Evolutionary conservation across 768 basidiomycete species (phyloP).

Genomic region (Plicaturopsis crispa): DNA sequence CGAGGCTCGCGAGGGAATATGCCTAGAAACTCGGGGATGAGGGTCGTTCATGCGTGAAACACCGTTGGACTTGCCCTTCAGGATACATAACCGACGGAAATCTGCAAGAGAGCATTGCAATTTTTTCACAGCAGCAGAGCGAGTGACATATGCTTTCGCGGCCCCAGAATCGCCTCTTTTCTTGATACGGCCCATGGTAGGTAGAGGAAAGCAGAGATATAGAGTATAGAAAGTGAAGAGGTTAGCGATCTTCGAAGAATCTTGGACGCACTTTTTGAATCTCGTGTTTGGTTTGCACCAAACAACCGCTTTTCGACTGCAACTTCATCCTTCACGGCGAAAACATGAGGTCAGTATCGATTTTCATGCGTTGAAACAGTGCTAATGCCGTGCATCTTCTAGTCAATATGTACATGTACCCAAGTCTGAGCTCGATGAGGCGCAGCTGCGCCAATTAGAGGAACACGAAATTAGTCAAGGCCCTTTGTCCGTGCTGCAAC

Average conservation of each 20-base stretch:
- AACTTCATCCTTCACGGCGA: constrained; percentile 8
- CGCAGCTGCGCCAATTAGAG: constrained; percentile 90
- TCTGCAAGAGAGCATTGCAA: constrained; percentile 95
- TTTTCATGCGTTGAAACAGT: no score
- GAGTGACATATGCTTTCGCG: constrained; percentile 86
- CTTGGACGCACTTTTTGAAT: not conserved
- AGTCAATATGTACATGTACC: constrained; percentile 97
- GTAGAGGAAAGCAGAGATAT: constrained; percentile 1
- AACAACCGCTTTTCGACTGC: constrained; percentile 11
- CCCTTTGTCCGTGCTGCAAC: constrained; percentile 93
- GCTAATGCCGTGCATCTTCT: constrained; percentile 3
- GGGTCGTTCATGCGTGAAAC: constrained; percentile 3
- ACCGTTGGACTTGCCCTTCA: constrained; percentile 66
- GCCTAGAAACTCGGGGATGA: constrained; percentile 38
- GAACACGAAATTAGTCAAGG: constrained; percentile 99
- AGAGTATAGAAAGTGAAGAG: constrained; percentile 3
- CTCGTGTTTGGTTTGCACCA: not conserved
- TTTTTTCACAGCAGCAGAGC: constrained; percentile 88
- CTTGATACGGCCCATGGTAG: constrained; percentile 65
- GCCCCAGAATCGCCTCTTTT: constrained; percentile 88
- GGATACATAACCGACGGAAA: constrained; percentile 92
- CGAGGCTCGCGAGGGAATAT: constrained; percentile 97
- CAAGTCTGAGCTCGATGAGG: constrained; percentile 96
- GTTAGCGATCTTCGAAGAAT: constrained; percentile 1
- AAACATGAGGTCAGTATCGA: constrained; percentile 23